These are phyloP conservation scores for Didymella segeticola DNA, from an alignment of 2,329 filamentous ascomycete species.

Conservation along the genomic window DNA sequence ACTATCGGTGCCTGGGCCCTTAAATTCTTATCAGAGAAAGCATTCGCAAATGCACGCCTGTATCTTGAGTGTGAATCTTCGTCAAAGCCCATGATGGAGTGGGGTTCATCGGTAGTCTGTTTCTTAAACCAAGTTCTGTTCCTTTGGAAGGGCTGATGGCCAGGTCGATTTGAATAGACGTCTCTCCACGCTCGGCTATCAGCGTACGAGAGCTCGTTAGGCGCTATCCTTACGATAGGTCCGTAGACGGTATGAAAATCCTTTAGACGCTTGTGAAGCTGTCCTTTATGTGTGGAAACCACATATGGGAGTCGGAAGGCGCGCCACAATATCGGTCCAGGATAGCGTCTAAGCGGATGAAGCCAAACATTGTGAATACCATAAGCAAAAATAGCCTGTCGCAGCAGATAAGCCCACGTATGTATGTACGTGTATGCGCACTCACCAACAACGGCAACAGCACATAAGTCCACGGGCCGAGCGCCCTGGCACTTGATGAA, in stretches of 20 bases:
- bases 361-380: conserved; percentile 35
- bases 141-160: conserved; percentile 30
- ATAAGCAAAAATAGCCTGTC: conserved; percentile 22
- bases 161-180: conserved; percentile 35
- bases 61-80: conserved; percentile 33
- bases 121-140: conserved; percentile 39
- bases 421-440: background rate
- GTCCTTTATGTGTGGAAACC: conserved; percentile 34
- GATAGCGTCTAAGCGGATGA: conserved; percentile 37
- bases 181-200: conserved; percentile 37
- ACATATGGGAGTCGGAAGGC: conserved; percentile 38
- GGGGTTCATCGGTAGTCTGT: conserved; percentile 30
- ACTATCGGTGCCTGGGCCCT: conserved; percentile 34
- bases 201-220: conserved; percentile 39
- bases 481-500: background rate
- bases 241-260: conserved; percentile 37
- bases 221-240: conserved; percentile 37
- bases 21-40: conserved; percentile 38
- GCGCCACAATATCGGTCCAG: conserved; percentile 38
- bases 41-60: conserved; percentile 33
- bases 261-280: conserved; percentile 32
- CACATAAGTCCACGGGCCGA: background rate
- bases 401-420: background rate
- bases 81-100: conserved; percentile 33
- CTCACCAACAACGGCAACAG: background rate